phyloP scores from a whole-genome alignment of 306 rosid species.

The Ormosia emarginata region DNA sequence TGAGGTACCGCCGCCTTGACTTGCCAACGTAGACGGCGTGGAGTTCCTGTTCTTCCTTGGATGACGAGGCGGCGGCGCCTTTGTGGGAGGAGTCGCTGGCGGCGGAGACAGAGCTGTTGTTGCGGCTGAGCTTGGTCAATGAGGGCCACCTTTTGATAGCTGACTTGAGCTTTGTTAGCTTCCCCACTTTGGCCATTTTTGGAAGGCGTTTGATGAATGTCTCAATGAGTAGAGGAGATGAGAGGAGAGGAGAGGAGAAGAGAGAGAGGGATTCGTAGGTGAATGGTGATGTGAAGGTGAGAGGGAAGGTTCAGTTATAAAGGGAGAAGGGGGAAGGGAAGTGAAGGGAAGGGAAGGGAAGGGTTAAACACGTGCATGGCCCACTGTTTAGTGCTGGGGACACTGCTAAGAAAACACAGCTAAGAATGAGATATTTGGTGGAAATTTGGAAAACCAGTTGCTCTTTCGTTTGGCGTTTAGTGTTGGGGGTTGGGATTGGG shows the following conservation, averaged over 20 bases:
- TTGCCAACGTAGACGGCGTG: slow-evolving; percentile 75
- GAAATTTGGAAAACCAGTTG: slow-evolving; percentile 39
- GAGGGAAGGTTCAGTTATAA: slow-evolving; percentile 48
- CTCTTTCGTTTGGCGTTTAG: slow-evolving; percentile 31
- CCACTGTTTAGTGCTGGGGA: slow-evolving; percentile 42
- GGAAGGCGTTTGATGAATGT: slow-evolving; percentile 27
- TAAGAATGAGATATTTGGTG: slow-evolving; percentile 53
- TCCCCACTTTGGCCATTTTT: slow-evolving; percentile 69
- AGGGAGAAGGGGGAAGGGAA: background rate
- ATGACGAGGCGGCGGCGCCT: background rate
- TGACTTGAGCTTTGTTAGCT: slow-evolving; percentile 79
- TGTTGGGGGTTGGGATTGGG: slow-evolving; percentile 8
- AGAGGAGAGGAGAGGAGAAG: background rate
- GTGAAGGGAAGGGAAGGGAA: background rate
- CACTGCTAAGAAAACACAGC: slow-evolving; percentile 41
- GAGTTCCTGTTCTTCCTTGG: background rate
- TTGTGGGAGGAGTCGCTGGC: background rate
- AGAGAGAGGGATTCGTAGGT: background rate
- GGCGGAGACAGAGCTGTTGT: slow-evolving; percentile 35
- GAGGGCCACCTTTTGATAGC: slow-evolving; percentile 84
- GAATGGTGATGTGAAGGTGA: slow-evolving; percentile 18
- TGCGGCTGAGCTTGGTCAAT: slow-evolving; percentile 60
- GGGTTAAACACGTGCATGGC: slow-evolving; percentile 48
- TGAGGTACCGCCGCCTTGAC: slow-evolving; percentile 67
- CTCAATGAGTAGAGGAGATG: background rate